These are phyloP conservation scores for Pachysolen tannophilus DNA, from an alignment of 805 yeast genomes.

Conservation along the genomic window DNA sequence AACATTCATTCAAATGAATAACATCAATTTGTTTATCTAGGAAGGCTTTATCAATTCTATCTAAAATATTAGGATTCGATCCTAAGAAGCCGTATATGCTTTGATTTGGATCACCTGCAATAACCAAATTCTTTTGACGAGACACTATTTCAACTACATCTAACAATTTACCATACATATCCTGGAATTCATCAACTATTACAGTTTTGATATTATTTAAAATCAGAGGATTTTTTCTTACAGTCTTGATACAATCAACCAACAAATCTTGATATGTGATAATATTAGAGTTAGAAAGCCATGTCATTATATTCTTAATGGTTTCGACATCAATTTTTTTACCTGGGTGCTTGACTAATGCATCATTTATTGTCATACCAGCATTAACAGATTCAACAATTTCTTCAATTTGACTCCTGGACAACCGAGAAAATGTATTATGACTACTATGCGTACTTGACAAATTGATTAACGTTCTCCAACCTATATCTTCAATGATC, in stretches of 20 bases:
- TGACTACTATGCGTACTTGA: constrained; percentile 1
- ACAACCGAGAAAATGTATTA: background rate
- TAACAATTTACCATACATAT: constrained; percentile 45
- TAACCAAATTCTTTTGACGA: constrained; percentile 40
- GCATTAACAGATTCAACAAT: constrained; percentile 2
- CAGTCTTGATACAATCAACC: background rate
- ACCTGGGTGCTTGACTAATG: background rate
- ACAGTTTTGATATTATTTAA: constrained; percentile 27
- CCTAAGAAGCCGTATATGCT: constrained; percentile 64
- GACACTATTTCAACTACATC: constrained; percentile 33
- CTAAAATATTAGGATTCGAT: constrained; percentile 29
- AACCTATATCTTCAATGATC: constrained; percentile 47
- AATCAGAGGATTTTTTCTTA: constrained; percentile 11
- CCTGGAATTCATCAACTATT: constrained; percentile 71
- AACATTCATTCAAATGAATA: constrained; percentile 40
- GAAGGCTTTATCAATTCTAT: constrained; percentile 13
- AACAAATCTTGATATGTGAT: constrained; percentile 6
- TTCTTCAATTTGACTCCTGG: constrained; percentile 3
- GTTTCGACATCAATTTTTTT: background rate
- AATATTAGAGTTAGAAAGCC: constrained; percentile 7
- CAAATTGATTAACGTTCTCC: constrained; percentile 35
- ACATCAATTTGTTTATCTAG: constrained; percentile 17
- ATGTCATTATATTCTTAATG: constrained; percentile 1
- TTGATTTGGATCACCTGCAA: constrained; percentile 70
- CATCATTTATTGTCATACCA: constrained; percentile 1